Evolutionary conservation across 768 basidiomycete species (phyloP), one percentile per base, ranked within the genome.

Genomic region (Hemileccinum rubropunctum): DNA sequence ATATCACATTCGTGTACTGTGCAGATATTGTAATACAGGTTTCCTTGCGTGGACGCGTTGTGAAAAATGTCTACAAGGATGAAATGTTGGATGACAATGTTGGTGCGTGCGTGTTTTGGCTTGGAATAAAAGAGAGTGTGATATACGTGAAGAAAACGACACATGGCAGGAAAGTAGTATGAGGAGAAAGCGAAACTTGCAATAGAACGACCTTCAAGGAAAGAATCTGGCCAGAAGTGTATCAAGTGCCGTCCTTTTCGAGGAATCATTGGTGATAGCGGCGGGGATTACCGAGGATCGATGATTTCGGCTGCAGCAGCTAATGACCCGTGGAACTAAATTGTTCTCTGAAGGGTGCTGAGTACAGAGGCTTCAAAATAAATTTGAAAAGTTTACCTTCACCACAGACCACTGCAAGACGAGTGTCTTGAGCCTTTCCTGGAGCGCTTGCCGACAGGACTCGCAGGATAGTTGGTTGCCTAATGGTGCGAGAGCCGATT

Each of bases 321-420:
- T 23, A 23, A 23, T 6, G 6, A 23, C 23, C 23, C 23, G 23
- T 18, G 26, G 39, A 11, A 23, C 36, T 80, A 84, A 54, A 84
- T 84, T 9, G 82, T 84, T 50, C 80, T 73, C 82, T 84, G 53
- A 17, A 57, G 20, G 20, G 13, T 13, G 15, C 18, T 66, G 13
- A 64, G 55, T 17, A 17, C 11, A 37, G 14, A 46, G 33, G 33
- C 30, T 18, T 42, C 15, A n/a, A 20, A 43, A 23, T 6, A 13
- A 8, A n/a, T 40, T n/a, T 18, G 6, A 58, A 26, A 40, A 15
- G 10, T 5, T 33, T 56, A 86, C 88, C 73, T 88, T 91, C 47
- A 91, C 84, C 23, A 81, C 73, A 6, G 89, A 85, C 88, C 88
- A 91, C 62, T 89, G 86, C 27, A 83, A 67, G 33, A 87, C 71